Percentiles rank a stretch among this genome's conserved stretches.
Evolutionary conservation across 129 eudicot genomes (phyloP).

Genomic region (Rutidosis leptorrhynchoides): DNA sequence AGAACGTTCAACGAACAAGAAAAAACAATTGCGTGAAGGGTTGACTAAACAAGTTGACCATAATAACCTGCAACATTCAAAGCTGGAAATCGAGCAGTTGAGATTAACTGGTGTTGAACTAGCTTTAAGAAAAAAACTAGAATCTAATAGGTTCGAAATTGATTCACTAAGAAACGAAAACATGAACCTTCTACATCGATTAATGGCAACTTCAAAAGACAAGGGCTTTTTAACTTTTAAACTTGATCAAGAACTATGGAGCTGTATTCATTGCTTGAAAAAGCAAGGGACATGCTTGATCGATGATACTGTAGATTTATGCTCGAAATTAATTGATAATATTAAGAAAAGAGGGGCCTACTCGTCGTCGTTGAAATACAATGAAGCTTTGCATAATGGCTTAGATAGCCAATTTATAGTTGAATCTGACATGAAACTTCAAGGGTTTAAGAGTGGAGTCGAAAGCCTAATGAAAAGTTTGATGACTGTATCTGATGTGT

Average conservation of each 20-base stretch:
- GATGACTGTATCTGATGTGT: conserved; percentile 46
- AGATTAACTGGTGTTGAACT: conserved; percentile 78
- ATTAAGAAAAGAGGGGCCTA: conserved; percentile 37
- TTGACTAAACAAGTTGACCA: conserved; percentile 57
- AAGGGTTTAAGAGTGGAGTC: conserved; percentile 64
- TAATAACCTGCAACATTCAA: conserved; percentile 49
- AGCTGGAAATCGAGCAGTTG: conserved; percentile 68
- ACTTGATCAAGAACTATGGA: conserved; percentile 69
- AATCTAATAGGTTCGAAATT: conserved; percentile 61
- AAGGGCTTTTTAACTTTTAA: conserved; percentile 47
- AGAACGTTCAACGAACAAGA: conserved; percentile 88
- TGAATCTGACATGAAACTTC: conserved; percentile 82
- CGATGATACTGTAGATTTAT: conserved; percentile 52
- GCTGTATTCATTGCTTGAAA: conserved; percentile 56
- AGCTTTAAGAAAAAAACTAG: conserved; percentile 72
- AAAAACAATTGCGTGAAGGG: conserved; percentile 69
- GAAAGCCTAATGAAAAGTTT: conserved; percentile 57
- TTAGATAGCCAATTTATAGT: conserved; percentile 57
- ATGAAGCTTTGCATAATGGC: conserved; percentile 34
- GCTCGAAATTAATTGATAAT: conserved; percentile 53
- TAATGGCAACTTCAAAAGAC: conserved; percentile 55
- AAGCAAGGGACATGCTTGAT: conserved; percentile 66
- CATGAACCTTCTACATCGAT: conserved; percentile 65
- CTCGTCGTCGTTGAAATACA: conserved; percentile 26
- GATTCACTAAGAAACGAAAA: conserved; percentile 89